Conservation (phyloP, 768 basidiomycete species). For the Psilocybe subaeruginosa region DNA sequence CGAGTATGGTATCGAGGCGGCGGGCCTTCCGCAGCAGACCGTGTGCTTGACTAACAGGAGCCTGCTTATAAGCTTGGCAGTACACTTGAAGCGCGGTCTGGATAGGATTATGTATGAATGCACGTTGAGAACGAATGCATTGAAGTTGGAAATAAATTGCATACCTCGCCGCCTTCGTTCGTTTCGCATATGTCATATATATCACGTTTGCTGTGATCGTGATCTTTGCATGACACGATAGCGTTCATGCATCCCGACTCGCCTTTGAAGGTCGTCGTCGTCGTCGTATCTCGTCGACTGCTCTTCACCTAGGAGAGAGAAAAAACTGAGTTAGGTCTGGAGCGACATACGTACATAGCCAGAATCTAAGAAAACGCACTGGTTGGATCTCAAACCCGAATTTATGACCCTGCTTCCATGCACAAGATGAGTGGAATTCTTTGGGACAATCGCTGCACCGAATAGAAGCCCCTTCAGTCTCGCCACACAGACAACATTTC, state of each 20-base stretch:
- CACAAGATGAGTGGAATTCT: slow-evolving; percentile 89
- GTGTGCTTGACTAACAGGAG: slow-evolving; percentile 71
- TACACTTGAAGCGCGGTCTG: slow-evolving; percentile 93
- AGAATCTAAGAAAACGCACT: slow-evolving; percentile 43
- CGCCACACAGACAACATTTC: slow-evolving; percentile 78
- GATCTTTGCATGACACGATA: slow-evolving; percentile 78
- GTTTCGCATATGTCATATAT: slow-evolving; percentile 86
- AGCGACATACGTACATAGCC: not conserved
- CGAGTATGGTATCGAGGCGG: slow-evolving; percentile 76
- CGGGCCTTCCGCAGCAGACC: slow-evolving; percentile 88
- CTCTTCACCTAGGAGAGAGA: slow-evolving; percentile 66
- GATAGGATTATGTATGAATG: not conserved
- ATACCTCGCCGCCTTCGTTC: slow-evolving; percentile 81
- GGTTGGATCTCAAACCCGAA: slow-evolving; percentile 94
- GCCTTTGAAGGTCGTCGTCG: slow-evolving; percentile 74
- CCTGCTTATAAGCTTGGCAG: slow-evolving; percentile 83
- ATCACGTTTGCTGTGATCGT: slow-evolving; percentile 63
- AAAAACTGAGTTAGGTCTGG: not conserved
- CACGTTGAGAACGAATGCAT: not conserved
- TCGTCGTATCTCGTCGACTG: slow-evolving; percentile 68
- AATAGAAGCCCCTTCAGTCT: slow-evolving; percentile 76
- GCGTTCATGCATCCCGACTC: slow-evolving; percentile 81
- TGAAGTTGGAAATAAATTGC: slow-evolving; percentile 18
- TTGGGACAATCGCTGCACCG: slow-evolving; percentile 82
- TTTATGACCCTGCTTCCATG: slow-evolving; percentile 80